A percentile compares a stretch with the other conserved stretches of the same genome.
phyloP scores from a whole-genome alignment of 352 stramenopile species.

The Phytophthora macrochlamydospora region DNA sequence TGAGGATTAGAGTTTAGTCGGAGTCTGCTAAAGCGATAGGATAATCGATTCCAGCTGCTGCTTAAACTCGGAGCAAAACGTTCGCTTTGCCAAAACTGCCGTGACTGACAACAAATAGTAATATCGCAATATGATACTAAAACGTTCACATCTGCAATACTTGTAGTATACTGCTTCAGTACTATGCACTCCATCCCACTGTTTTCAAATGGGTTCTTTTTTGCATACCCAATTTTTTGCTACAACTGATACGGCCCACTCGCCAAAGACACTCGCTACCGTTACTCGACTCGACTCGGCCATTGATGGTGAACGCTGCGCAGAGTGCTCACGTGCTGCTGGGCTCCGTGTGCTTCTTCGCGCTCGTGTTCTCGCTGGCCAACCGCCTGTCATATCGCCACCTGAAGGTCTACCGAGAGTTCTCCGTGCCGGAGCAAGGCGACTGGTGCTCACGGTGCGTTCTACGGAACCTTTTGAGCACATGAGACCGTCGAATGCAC shows the following conservation, averaged over 20 bases:
- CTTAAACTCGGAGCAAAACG: no score
- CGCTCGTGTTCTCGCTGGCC: slow-evolving; percentile 53
- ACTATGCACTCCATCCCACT: no score
- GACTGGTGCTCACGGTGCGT: slow-evolving; percentile 84
- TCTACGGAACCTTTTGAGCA: background rate
- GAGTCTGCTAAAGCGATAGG: no score
- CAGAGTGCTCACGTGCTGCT: slow-evolving; percentile 55
- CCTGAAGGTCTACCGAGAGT: slow-evolving; percentile 72
- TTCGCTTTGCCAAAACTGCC: no score
- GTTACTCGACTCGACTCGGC: background rate
- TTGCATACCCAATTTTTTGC: background rate
- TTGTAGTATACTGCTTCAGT: no score
- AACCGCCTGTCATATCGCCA: slow-evolving; percentile 59
- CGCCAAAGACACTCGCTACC: slow-evolving; percentile 2
- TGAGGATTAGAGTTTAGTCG: no score
- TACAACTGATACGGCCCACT: slow-evolving; percentile 16
- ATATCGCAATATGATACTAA: no score
- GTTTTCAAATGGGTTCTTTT: no score
- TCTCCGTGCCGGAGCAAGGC: slow-evolving; percentile 66
- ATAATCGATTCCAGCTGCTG: no score
- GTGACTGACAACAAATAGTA: no score
- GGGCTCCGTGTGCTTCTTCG: slow-evolving; percentile 61
- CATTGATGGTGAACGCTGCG: slow-evolving; percentile 16
- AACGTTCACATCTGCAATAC: no score
- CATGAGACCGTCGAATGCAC: no score